Evolutionary conservation across 495 filamentous ascomycete species (phyloP).

Genomic region (Annulohypoxylon moriforme): DNA sequence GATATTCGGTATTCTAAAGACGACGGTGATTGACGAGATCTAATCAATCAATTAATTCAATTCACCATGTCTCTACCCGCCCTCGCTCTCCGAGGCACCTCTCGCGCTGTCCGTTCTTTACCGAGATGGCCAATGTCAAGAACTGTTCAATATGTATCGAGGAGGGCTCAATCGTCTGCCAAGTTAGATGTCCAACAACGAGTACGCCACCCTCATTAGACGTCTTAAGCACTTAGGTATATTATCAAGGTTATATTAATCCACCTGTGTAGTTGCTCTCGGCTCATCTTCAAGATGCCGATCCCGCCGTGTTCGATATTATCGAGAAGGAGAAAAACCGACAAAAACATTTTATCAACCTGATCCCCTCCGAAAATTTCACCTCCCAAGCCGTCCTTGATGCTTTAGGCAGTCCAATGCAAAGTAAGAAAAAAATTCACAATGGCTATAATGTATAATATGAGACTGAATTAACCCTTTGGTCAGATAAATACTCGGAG

Average conservation of each 20-base stretch:
- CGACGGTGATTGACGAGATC: conserved; percentile 8
- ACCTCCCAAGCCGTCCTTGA: conserved; percentile 97
- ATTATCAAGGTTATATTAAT: conserved; percentile 25
- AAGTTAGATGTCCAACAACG: conserved; percentile 73
- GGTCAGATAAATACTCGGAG: conserved; percentile 96
- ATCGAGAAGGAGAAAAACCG: conserved; percentile 95
- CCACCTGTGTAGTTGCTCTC: conserved; percentile 74
- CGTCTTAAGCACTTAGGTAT: background rate
- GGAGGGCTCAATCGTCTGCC: conserved; percentile 61
- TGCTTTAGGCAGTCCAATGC: conserved; percentile 97
- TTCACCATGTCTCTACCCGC: conserved; percentile 39
- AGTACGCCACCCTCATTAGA: conserved; percentile 51
- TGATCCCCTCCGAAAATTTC: conserved; percentile 99
- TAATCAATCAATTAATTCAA: conserved; percentile 11
- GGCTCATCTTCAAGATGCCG: conserved; percentile 81
- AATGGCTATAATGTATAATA: conserved; percentile 8
- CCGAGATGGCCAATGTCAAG: conserved; percentile 24
- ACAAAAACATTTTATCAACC: conserved; percentile 97
- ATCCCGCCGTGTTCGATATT: conserved; percentile 86
- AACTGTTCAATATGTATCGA: conserved; percentile 43
- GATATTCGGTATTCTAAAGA: background rate
- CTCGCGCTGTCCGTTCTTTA: conserved; percentile 43
- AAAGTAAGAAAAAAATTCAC: conserved; percentile 71
- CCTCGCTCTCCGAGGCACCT: conserved; percentile 39
- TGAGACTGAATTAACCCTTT: conserved; percentile 29